Base-by-base conservation (phyloP, 2,329 filamentous ascomycete genomes). In the Rutstroemia sp. region DNA sequence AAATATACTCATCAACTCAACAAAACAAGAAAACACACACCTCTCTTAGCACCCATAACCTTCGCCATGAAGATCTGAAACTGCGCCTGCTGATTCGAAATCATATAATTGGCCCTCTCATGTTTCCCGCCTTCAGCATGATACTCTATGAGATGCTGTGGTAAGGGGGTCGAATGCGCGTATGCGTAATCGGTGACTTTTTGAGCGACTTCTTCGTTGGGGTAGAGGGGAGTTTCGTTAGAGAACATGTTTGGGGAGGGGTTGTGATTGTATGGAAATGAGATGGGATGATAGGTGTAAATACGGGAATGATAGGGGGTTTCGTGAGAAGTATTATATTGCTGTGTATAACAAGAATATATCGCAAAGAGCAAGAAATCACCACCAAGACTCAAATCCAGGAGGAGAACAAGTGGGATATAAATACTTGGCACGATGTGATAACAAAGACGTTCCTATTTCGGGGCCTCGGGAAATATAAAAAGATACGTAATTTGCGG, bases 181-280 rank as follows among this genome's bases (percentile, higher is more conserved):
- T 70, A 68, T 17, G 76, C 69, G 63, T 79, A 78, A 12, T 70
- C 66, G 14, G 71, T 70, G 58, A 78, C 76, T 17, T 68, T 70
- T 50, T 66, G 61, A 51, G 71, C 71, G 51, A 77, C 70, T 54
- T 71, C 63, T 25, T 71, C 68, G 52, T 73, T 76, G 34, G 72
- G 68, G 63, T 76, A 78, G 38, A 78, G 70, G 25, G 67, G 62
- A 23, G 70, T 64, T 2, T 57, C 61, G 27, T 63, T 62, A 44
- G 62, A 60, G 51, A 67, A 66, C 66, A 67, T 68, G 27, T 54
- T 63, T 4, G 23, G 23, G 23, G 23, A 23, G 23, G 30, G 10
- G 8, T 7, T 25, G 38, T 40, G 38, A 5, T 40, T 16, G 17
- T 40, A 17, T 1, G 8, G 38, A n/a, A 14, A 17, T 16, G 38